These are phyloP conservation scores for Apiospora malaysiana DNA, from an alignment of 2,329 filamentous ascomycete genomes.

Conservation along the genomic window DNA sequence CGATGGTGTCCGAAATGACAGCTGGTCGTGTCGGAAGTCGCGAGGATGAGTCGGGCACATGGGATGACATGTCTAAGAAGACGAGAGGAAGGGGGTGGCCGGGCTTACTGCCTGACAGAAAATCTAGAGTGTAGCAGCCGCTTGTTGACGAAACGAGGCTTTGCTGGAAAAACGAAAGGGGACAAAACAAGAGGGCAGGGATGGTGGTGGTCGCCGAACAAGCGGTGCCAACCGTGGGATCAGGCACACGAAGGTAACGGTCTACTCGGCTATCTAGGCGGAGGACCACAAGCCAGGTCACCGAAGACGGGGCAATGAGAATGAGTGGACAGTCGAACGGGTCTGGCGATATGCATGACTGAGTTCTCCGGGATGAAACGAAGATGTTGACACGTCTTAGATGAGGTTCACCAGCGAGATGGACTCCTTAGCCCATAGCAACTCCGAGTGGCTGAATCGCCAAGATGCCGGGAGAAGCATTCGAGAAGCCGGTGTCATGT, in stretches of 20 bases:
- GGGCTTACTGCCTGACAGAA: background rate
- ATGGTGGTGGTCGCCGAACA: conserved; percentile 1
- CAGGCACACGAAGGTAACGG: conserved; percentile 20
- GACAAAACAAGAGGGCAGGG: background rate
- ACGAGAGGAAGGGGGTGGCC: background rate
- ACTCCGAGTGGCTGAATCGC: background rate
- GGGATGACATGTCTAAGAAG: conserved; percentile 17
- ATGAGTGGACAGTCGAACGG: background rate
- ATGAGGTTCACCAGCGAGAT: background rate
- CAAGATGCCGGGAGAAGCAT: conserved; percentile 15
- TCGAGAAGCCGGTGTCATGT: conserved; percentile 8
- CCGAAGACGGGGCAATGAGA: conserved; percentile 3
- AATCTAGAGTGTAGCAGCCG: background rate
- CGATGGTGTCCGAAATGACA: background rate
- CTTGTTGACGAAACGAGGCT: conserved; percentile 14
- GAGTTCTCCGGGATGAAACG: conserved; percentile 10
- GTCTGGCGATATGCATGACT: conserved; percentile 17
- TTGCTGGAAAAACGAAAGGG: background rate
- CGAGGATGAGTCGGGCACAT: conserved; percentile 4
- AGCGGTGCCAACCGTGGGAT: background rate
- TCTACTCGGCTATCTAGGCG: conserved; percentile 19
- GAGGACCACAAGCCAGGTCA: conserved; percentile 7
- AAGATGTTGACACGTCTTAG: conserved; percentile 14
- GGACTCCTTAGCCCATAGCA: background rate
- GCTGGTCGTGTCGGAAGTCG: conserved; percentile 4